These are phyloP conservation scores for Coniella vitis DNA, from an alignment of 2,329 filamentous ascomycete species.

Conservation along the genomic window DNA sequence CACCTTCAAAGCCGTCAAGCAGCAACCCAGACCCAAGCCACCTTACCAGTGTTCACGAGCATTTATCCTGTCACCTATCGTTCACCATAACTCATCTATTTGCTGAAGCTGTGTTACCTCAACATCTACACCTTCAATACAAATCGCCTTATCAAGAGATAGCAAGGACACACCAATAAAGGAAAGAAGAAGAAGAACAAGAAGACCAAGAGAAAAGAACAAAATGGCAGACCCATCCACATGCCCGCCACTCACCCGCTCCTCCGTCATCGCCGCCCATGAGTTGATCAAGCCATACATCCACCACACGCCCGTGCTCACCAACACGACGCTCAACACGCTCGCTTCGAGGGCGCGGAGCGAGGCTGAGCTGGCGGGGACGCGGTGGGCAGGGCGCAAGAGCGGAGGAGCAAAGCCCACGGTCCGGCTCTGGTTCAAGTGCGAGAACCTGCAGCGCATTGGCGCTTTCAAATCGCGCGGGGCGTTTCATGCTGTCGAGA, in stretches of 20 bases:
- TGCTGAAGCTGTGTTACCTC: too few species aligned
- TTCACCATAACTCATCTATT: too few species aligned
- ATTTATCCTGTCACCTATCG: too few species aligned
- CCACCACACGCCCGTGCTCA: conserved; percentile 78
- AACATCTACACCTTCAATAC: too few species aligned
- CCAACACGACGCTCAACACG: conserved; percentile 64
- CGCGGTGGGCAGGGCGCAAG: conserved; percentile 45
- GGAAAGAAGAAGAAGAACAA: too few species aligned
- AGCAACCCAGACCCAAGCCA: too few species aligned
- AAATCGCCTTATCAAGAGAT: too few species aligned
- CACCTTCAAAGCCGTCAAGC: too few species aligned
- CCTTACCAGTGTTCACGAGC: too few species aligned
- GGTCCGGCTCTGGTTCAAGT: conserved; percentile 84
- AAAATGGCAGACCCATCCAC: conserved; percentile 47
- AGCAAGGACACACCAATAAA: too few species aligned
- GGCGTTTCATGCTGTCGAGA: conserved; percentile 76
- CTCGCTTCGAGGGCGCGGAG: conserved; percentile 67
- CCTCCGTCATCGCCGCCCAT: conserved; percentile 67
- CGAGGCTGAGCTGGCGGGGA: conserved; percentile 41
- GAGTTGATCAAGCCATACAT: conserved; percentile 66
- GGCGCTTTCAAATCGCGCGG: conserved; percentile 91
- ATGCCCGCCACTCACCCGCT: conserved; percentile 60
- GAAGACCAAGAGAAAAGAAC: too few species aligned
- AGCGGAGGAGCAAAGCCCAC: conserved; percentile 49
- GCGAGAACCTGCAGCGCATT: conserved; percentile 84